A percentile compares a stretch with the other conserved stretches of the same genome.
These are phyloP conservation scores for Trametes gibbosa DNA, from an alignment of 768 basidiomycete genomes.

Conservation along the genomic window DNA sequence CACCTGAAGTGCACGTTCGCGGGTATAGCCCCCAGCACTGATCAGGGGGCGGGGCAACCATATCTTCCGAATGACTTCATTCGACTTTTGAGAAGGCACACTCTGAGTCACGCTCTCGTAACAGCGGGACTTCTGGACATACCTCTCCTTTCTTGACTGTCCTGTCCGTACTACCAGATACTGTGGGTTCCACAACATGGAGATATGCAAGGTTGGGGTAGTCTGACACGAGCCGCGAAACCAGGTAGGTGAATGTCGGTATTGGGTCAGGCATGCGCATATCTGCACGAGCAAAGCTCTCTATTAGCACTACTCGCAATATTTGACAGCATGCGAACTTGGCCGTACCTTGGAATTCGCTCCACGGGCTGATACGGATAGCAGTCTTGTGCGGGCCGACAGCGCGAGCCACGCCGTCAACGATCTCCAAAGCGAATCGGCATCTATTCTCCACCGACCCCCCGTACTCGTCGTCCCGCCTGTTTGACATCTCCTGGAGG, in stretches of 20 bases:
- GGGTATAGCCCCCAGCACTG: constrained; percentile 20
- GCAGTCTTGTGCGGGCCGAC: constrained; percentile 42
- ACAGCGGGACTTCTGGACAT: background rate
- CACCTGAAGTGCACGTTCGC: constrained; percentile 19
- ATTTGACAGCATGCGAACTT: background rate
- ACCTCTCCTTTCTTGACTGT: constrained; percentile 8
- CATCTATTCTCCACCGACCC: constrained; percentile 47
- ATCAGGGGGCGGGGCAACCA: constrained; percentile 16
- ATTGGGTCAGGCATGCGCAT: constrained; percentile 53
- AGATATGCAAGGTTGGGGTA: constrained; percentile 42
- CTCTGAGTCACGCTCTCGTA: background rate
- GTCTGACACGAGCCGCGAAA: constrained; percentile 33
- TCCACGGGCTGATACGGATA: constrained; percentile 39
- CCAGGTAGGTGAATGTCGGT: constrained; percentile 50
- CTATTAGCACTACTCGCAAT: background rate
- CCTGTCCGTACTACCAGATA: background rate
- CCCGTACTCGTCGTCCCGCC: constrained; percentile 47
- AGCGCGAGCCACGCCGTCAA: constrained; percentile 37
- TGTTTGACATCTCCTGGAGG: constrained; percentile 37
- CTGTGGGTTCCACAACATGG: constrained; percentile 32
- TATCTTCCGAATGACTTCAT: constrained; percentile 20
- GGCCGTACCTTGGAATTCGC: constrained; percentile 33
- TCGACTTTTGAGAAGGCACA: background rate
- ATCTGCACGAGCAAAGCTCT: constrained; percentile 18
- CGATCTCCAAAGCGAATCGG: constrained; percentile 44